Base-by-base conservation (phyloP, 176 grass and related monocot genomes). In the Bromus sterilis region DNA sequence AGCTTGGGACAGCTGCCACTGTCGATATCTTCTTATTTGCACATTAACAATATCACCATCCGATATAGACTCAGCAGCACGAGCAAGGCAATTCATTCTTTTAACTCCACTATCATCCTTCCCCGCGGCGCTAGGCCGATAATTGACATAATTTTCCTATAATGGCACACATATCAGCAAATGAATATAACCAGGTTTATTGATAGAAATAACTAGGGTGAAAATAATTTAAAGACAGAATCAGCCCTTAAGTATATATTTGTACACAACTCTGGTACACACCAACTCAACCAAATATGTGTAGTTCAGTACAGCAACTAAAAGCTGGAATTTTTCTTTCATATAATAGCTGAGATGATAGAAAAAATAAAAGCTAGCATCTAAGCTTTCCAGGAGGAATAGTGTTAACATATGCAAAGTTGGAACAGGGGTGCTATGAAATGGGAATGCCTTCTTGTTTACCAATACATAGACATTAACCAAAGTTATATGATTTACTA, bases 61-160 rank as follows among this genome's bases (percentile, higher is more conserved):
- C 3, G 91, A 84, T 85, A 99, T 90, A 83, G 91, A 95, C 60
- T 99, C 96, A 58, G 96, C 96, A 23, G 93, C 89, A 58, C 7
- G 82, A 41, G 96, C 91, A 81, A 99, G 89, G 67, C 81, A 79
- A 48, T 91, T 89, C 96, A 99, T 88, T 85, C 96, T 88, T 91
- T 95, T 99, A 81, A 99, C 87, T 86, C 96, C 96, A 85, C 80
- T 95, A 18, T 99, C 96, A 82, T 99, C 96, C 80, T 93, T 99
- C 11, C 93, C 89, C 5, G 87, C 73, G 55, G 88, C 88, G 78
- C 51, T 67, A 74, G 96, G 96, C n/a, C 89, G 87, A 87, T 95
- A 95, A 84, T 99, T 99, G 83, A 95, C 88, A 80, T 99, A 99
- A 57, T 99, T 99, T 91, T 99, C 96, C 96, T 99, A 84, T 14